phyloP scores from a whole-genome alignment of 2,329 filamentous ascomycete genomes.

The Metarhizium rileyi region DNA sequence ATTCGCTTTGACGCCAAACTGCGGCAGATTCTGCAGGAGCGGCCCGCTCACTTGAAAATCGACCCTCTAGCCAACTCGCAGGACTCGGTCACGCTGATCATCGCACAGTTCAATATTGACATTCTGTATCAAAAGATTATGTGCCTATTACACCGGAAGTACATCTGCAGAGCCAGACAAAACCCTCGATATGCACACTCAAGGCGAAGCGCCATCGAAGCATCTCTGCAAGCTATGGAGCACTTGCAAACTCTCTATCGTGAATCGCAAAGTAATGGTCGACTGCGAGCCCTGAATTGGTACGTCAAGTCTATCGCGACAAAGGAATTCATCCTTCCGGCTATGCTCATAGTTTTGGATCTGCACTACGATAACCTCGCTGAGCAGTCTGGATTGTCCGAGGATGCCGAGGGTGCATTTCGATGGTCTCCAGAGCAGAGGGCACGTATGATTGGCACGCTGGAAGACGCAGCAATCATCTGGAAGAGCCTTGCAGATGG shows the following conservation, averaged over 20 bases:
- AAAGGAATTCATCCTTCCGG: conserved; percentile 77
- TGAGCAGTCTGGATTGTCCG: conserved; percentile 27
- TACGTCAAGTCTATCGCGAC: conserved; percentile 71
- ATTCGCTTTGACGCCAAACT: conserved; percentile 52
- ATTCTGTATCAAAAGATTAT: conserved; percentile 82
- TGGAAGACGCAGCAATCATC: conserved; percentile 65
- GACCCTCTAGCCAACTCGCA: conserved; percentile 64
- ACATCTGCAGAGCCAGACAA: conserved; percentile 65
- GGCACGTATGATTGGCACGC: conserved; percentile 63
- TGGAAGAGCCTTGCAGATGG: conserved; percentile 70
- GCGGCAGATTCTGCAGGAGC: conserved; percentile 50
- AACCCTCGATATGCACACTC: conserved; percentile 80
- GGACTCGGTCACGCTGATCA: conserved; percentile 75
- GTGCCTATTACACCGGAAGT: conserved; percentile 82
- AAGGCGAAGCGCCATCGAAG: conserved; percentile 73
- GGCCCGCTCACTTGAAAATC: conserved; percentile 73
- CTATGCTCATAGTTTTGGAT: conserved; percentile 76
- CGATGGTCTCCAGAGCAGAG: conserved; percentile 52
- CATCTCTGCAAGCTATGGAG: conserved; percentile 69
- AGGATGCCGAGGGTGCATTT: conserved; percentile 34
- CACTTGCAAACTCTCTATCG: conserved; percentile 67
- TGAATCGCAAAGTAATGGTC: conserved; percentile 63
- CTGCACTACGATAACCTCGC: conserved; percentile 59
- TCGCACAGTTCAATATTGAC: conserved; percentile 76
- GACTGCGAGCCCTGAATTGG: conserved; percentile 65